Evolutionary conservation across 2,329 filamentous ascomycete genomes (phyloP).

Genomic region (Paraconiothyrium brasiliense): DNA sequence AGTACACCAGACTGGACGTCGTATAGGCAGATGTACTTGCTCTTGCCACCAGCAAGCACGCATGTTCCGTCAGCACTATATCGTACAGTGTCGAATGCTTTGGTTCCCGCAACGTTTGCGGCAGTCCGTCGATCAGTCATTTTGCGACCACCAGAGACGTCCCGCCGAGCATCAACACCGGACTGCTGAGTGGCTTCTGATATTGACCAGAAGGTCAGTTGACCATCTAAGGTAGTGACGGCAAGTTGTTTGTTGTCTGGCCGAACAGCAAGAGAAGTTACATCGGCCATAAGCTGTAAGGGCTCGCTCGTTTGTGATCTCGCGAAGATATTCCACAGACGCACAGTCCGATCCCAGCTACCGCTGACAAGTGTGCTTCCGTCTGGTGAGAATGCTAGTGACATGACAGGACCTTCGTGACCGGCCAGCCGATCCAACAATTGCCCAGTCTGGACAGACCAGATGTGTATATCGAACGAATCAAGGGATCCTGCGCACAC

Average conservation of each 20-base stretch:
- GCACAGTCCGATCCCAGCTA: constrained; percentile 95
- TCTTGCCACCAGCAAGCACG: constrained; percentile 89
- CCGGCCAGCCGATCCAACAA: constrained; percentile 89
- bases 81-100: constrained; percentile 85
- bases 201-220: constrained; percentile 94
- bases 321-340: constrained; percentile 95
- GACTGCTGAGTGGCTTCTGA: constrained; percentile 86
- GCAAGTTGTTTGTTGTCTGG: constrained; percentile 92
- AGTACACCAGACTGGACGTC: constrained; percentile 92
- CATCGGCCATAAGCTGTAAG: constrained; percentile 88
- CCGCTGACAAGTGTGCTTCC: constrained; percentile 86
- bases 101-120: constrained; percentile 88
- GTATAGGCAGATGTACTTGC: constrained; percentile 98
- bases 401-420: constrained; percentile 92
- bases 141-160: constrained; percentile 92
- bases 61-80: constrained; percentile 95
- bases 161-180: constrained; percentile 87
- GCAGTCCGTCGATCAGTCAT: constrained; percentile 88
- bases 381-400: constrained; percentile 87
- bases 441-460: constrained; percentile 98
- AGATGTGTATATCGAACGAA: constrained; percentile 97
- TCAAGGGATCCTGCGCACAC: constrained; percentile 95
- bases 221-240: constrained; percentile 90
- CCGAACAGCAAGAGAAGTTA: constrained; percentile 84
- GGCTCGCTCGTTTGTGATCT: constrained; percentile 95